Evolutionary conservation across 768 basidiomycete species (phyloP).

Genomic region (Antrodiella citrinella): DNA sequence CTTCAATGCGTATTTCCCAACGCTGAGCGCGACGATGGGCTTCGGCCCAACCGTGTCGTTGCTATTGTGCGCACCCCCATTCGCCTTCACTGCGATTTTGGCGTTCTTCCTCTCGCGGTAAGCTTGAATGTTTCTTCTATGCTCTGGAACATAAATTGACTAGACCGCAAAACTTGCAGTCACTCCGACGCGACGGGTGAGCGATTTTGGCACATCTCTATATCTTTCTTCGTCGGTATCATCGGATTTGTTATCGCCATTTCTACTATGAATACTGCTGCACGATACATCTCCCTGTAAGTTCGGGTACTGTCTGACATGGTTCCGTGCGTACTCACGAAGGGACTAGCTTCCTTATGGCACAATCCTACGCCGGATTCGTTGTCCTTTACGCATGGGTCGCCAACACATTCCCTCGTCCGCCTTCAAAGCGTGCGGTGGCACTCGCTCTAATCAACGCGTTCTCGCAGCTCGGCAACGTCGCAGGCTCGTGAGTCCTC

Average conservation of each 20-base stretch:
- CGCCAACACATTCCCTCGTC: slow-evolving; percentile 55
- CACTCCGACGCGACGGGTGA: slow-evolving; percentile 70
- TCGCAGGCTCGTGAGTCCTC: slow-evolving; percentile 51
- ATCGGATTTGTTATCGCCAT: slow-evolving; percentile 62
- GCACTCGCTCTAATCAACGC: slow-evolving; percentile 77
- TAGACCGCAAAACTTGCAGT: slow-evolving; percentile 22
- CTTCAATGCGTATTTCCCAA: slow-evolving; percentile 79
- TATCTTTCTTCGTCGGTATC: slow-evolving; percentile 53
- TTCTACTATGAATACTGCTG: slow-evolving; percentile 51
- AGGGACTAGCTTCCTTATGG: slow-evolving; percentile 62
- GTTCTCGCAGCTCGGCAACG: slow-evolving; percentile 76
- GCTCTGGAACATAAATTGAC: neutral
- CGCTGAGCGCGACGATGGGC: slow-evolving; percentile 65
- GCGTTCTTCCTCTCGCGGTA: slow-evolving; percentile 48
- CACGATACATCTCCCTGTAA: slow-evolving; percentile 62
- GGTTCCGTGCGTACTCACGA: neutral
- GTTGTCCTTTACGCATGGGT: slow-evolving; percentile 53
- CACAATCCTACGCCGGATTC: slow-evolving; percentile 66
- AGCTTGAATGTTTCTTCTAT: slow-evolving; percentile 8
- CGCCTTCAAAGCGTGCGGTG: slow-evolving; percentile 79
- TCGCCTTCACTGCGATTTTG: slow-evolving; percentile 49
- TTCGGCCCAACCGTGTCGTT: slow-evolving; percentile 54
- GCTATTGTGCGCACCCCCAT: slow-evolving; percentile 74
- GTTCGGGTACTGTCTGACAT: too few relatives aligned
- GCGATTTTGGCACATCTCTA: slow-evolving; percentile 57